These are phyloP conservation scores for Aciculosporium take DNA, from an alignment of 2,329 filamentous ascomycete genomes.

Conservation along the genomic window DNA sequence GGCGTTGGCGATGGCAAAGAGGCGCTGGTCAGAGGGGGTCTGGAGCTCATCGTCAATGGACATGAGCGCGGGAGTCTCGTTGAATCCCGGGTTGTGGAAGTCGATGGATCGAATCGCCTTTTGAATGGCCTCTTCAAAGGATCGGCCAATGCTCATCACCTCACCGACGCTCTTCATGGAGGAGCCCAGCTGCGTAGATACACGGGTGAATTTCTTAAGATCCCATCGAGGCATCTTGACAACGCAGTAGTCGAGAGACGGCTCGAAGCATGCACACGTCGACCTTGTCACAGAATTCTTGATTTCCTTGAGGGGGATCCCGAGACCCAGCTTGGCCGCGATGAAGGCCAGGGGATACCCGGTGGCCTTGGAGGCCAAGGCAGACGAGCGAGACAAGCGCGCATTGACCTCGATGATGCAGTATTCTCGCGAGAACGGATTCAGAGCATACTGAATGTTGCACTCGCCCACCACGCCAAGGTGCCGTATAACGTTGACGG, in stretches of 20 bases:
- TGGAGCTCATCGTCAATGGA: conserved; percentile 91
- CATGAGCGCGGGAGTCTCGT: conserved; percentile 83
- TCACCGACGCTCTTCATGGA: conserved; percentile 99
- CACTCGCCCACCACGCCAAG: conserved; percentile 96
- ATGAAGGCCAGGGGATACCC: conserved; percentile 94
- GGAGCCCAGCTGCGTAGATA: conserved; percentile 88
- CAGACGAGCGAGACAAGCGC: conserved; percentile 85
- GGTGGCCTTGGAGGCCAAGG: conserved; percentile 90
- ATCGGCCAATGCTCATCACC: conserved; percentile 94
- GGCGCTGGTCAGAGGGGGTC: conserved; percentile 90
- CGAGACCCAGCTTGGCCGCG: conserved; percentile 87
- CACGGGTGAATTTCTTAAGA: conserved; percentile 94
- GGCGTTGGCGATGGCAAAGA: conserved; percentile 95
- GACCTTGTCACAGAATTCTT: conserved; percentile 90
- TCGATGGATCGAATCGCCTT: conserved; percentile 95
- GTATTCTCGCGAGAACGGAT: conserved; percentile 90
- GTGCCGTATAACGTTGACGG: conserved; percentile 93
- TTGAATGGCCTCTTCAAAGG: conserved; percentile 96
- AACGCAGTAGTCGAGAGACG: conserved; percentile 92
- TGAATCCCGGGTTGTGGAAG: conserved; percentile 89
- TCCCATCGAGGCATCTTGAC: conserved; percentile 99
- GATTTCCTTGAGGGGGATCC: conserved; percentile 91
- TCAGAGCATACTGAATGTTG: conserved; percentile 96
- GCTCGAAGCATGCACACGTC: conserved; percentile 96
- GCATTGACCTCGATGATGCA: conserved; percentile 99